Conservation (phyloP, 2,329 filamentous ascomycete species). For the Tolypocladium album region DNA sequence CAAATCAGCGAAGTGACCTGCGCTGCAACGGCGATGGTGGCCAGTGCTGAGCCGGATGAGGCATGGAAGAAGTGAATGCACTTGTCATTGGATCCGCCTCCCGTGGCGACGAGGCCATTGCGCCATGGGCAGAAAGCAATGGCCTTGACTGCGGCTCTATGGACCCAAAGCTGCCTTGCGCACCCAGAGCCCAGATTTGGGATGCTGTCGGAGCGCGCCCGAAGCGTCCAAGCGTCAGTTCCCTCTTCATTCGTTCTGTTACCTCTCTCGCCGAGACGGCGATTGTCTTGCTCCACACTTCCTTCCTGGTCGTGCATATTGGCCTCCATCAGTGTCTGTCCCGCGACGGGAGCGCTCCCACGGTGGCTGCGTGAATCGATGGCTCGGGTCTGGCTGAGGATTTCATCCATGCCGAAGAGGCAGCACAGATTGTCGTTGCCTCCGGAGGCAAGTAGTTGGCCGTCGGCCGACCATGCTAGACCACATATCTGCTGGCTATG, state of each 20-base stretch:
- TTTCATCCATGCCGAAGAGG: constrained; percentile 59
- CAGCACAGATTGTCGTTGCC: constrained; percentile 88
- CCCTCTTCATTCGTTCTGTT: constrained; percentile 1
- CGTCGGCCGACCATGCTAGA: constrained; percentile 74
- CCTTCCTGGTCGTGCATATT: background rate
- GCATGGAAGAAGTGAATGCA: constrained; percentile 95
- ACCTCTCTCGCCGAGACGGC: background rate
- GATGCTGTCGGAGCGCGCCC: constrained; percentile 22
- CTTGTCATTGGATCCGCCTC: constrained; percentile 87
- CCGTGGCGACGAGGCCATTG: constrained; percentile 74
- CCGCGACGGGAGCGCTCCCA: background rate
- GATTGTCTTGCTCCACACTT: background rate
- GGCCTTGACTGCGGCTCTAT: constrained; percentile 87
- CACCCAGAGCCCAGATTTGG: constrained; percentile 40
- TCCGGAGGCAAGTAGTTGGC: constrained; percentile 70
- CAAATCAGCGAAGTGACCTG: constrained; percentile 91
- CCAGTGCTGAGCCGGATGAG: constrained; percentile 68
- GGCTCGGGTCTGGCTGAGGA: constrained; percentile 25
- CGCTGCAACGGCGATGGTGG: constrained; percentile 83
- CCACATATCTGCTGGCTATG: constrained; percentile 90
- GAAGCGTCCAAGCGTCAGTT: constrained; percentile 17
- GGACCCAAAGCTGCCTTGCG: constrained; percentile 63
- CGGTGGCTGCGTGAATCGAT: background rate
- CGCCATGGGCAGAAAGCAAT: constrained; percentile 97
- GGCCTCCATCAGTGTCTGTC: background rate